phyloP scores from a whole-genome alignment of 108 stramenopile genomes.

The Nitzschia sp. region DNA sequence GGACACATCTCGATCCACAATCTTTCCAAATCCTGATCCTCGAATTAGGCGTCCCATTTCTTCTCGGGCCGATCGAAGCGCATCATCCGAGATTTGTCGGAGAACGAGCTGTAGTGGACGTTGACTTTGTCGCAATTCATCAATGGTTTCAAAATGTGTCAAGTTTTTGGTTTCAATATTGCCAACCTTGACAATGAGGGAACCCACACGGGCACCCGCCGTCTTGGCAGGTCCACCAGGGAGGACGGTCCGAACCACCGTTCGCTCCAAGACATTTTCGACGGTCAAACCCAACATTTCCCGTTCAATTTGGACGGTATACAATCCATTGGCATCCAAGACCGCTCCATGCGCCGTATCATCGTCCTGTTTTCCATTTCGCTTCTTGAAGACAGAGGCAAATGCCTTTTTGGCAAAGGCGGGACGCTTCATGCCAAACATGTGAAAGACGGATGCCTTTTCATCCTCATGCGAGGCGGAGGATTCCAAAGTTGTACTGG shows the following conservation, averaged over 20 bases:
- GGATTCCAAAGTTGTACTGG: conserved; percentile 21
- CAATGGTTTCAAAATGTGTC: conserved; percentile 90
- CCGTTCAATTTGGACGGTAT: conserved; percentile 68
- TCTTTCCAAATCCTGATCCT: conserved; percentile 61
- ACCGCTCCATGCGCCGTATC: conserved; percentile 13
- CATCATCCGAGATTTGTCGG: conserved; percentile 60
- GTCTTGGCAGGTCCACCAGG: conserved; percentile 80
- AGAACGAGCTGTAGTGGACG: conserved; percentile 77
- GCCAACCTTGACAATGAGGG: conserved; percentile 80
- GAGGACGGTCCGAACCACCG: conserved; percentile 81
- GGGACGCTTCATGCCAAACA: conserved; percentile 32
- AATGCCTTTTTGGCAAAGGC: conserved; percentile 24
- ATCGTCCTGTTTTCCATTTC: conserved; percentile 15
- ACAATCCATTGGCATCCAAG: conserved; percentile 43
- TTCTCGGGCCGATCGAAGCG: conserved; percentile 68
- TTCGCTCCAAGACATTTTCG: conserved; percentile 88
- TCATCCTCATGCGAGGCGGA: background rate
- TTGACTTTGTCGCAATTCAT: conserved; percentile 80
- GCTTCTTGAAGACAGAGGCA: conserved; percentile 16
- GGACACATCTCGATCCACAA: conserved; percentile 29
- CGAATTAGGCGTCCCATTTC: conserved; percentile 86
- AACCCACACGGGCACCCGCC: conserved; percentile 80
- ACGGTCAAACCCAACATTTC: conserved; percentile 90
- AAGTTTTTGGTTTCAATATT: conserved; percentile 77
- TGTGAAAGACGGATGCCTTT: conserved; percentile 27